A percentile compares a stretch with the other conserved stretches of the same genome.
Evolutionary conservation across 2,329 filamentous ascomycete genomes (phyloP).

Genomic region (Lecanicillium sp.): DNA sequence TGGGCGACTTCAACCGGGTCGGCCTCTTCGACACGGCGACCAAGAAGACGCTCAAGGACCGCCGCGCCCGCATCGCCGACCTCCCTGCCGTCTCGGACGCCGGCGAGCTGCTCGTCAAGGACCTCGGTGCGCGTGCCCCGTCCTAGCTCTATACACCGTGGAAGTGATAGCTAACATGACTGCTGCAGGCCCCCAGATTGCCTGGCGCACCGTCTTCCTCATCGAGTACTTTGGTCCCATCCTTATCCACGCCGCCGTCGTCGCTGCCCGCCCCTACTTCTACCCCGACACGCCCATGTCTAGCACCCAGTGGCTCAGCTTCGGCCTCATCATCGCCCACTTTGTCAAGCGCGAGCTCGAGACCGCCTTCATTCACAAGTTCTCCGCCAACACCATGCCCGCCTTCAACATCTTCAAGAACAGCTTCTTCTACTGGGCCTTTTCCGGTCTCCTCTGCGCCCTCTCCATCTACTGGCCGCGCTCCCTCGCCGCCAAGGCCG

Average conservation of each 20-base stretch:
- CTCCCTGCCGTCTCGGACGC: constrained; percentile 42
- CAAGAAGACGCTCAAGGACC: constrained; percentile 59
- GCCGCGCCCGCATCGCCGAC: constrained; percentile 46
- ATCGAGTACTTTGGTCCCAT: constrained; percentile 93
- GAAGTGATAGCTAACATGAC: constrained; percentile 12
- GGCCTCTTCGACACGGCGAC: constrained; percentile 55
- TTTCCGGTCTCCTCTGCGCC: constrained; percentile 74
- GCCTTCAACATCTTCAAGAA: constrained; percentile 89
- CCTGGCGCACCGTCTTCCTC: constrained; percentile 89
- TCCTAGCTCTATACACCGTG: not conserved
- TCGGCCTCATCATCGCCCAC: constrained; percentile 70
- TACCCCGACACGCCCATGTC: constrained; percentile 49
- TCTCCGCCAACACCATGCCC: constrained; percentile 93
- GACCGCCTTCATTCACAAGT: constrained; percentile 90
- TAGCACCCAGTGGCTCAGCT: constrained; percentile 65
- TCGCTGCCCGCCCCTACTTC: constrained; percentile 64
- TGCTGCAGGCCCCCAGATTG: constrained; percentile 79
- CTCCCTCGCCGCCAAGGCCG: constrained; percentile 55
- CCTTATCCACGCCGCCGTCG: constrained; percentile 71
- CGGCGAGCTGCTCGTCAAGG: constrained; percentile 75
- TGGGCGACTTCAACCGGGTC: constrained; percentile 55
- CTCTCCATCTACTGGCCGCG: constrained; percentile 78
- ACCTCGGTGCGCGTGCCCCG: constrained; percentile 59
- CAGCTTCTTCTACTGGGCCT: constrained; percentile 86
- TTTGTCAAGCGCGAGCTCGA: constrained; percentile 95